These are phyloP conservation scores for Botrytis tulipae DNA, from an alignment of 2,329 filamentous ascomycete species.

Conservation along the genomic window DNA sequence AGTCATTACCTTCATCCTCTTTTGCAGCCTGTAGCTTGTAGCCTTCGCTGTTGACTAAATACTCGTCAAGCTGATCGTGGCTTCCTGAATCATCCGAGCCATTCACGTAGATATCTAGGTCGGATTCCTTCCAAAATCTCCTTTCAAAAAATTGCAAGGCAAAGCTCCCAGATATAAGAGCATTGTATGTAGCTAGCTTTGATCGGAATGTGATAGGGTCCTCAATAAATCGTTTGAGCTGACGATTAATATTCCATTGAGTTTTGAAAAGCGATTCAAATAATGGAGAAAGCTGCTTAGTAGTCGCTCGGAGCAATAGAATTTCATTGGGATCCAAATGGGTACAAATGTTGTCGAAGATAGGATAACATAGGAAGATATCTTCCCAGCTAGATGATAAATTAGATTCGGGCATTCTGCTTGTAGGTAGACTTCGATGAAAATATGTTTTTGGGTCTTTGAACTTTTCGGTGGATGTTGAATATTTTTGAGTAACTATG, in stretches of 20 bases:
- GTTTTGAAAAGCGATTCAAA: background rate
- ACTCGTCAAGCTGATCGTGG: background rate
- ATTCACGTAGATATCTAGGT: constrained; percentile 22
- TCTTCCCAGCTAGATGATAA: background rate
- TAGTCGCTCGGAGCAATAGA: background rate
- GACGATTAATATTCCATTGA: background rate
- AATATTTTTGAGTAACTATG: too few species aligned
- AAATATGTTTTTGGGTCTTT: too few species aligned
- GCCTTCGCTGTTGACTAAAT: background rate
- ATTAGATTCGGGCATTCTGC: background rate
- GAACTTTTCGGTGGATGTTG: too few species aligned
- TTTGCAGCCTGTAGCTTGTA: background rate
- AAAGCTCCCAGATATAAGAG: constrained; percentile 22
- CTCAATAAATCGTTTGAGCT: background rate
- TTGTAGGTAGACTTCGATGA: too few species aligned
- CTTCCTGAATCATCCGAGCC: background rate
- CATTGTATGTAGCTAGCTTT: background rate
- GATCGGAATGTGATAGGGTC: constrained; percentile 8
- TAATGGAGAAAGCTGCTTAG: background rate
- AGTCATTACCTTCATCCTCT: background rate
- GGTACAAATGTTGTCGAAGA: constrained; percentile 5
- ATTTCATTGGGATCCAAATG: background rate
- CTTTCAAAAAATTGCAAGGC: constrained; percentile 23
- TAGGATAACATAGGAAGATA: background rate
- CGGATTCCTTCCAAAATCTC: constrained; percentile 15